These are phyloP conservation scores for Cryptococcus sp. DNA, from an alignment of 1,284 basidiomycete species.

Conservation along the genomic window DNA sequence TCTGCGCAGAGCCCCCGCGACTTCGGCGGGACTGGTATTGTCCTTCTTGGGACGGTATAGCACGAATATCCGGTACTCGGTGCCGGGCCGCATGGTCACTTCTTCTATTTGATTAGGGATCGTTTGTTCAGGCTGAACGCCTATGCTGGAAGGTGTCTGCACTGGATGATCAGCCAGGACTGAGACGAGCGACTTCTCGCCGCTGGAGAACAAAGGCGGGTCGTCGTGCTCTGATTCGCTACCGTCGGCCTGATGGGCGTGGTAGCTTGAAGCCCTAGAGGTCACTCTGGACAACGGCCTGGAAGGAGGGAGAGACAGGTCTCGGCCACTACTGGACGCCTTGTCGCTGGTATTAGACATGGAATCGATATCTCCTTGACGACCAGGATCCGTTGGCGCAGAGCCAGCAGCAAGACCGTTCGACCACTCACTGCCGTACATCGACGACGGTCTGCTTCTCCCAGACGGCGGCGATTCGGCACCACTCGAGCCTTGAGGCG, in stretches of 20 bases:
- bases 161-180: not conserved
- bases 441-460: not conserved
- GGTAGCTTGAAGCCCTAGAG: slow-evolving; percentile 37
- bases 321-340: slow-evolving; percentile 20
- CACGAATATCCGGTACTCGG: slow-evolving; percentile 56
- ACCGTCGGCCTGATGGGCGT: slow-evolving; percentile 24
- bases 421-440: not conserved
- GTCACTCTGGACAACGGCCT: slow-evolving; percentile 44
- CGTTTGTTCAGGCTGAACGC: slow-evolving; percentile 23
- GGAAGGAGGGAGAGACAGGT: slow-evolving; percentile 37
- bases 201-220: slow-evolving; percentile 29
- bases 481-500: not conserved
- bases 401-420: slow-evolving; percentile 1
- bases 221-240: slow-evolving; percentile 43
- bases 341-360: slow-evolving; percentile 8
- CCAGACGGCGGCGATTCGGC: not conserved
- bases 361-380: not conserved
- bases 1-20: slow-evolving; percentile 51
- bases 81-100: slow-evolving; percentile 56
- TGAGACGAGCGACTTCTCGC: slow-evolving; percentile 22
- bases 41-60: slow-evolving; percentile 54
- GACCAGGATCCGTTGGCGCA: slow-evolving; percentile 1
- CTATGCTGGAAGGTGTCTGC: slow-evolving; percentile 5
- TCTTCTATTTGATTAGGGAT: slow-evolving; percentile 56
- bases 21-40: slow-evolving; percentile 36